phyloP scores from a whole-genome alignment of 164 flowering plant species.

The Vitis riparia region DNA sequence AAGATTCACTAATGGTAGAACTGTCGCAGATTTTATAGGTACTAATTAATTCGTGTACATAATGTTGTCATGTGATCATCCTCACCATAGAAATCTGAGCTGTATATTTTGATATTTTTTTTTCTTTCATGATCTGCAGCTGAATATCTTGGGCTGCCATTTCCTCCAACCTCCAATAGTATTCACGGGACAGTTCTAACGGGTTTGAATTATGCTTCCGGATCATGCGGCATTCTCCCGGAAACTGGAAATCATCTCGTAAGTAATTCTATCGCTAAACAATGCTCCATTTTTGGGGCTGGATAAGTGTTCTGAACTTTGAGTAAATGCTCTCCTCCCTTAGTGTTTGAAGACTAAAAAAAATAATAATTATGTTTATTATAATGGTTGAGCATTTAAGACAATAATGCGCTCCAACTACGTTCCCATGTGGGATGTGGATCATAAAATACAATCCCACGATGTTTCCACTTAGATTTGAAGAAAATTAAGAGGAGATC shows the following conservation, averaged over 20 bases:
- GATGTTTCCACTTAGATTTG: too few relatives aligned
- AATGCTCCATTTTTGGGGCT: too few relatives aligned
- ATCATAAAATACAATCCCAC: too few relatives aligned
- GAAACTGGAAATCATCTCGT: slow-evolving; percentile 41
- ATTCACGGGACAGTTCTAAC: slow-evolving; percentile 2
- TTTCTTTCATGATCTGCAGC: slow-evolving; percentile 24
- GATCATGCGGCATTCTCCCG: slow-evolving; percentile 48
- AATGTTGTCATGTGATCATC: too few relatives aligned
- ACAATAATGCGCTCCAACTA: too few relatives aligned
- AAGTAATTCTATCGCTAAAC: slow-evolving; percentile 3
- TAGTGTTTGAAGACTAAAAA: too few relatives aligned
- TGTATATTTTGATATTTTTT: not conserved
- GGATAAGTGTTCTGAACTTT: too few relatives aligned
- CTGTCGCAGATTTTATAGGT: slow-evolving; percentile 53
- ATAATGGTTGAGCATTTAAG: too few relatives aligned
- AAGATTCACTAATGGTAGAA: slow-evolving; percentile 62
- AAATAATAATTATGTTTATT: too few relatives aligned
- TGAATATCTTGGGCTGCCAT: slow-evolving; percentile 51
- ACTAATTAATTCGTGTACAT: not conserved
- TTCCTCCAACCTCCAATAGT: slow-evolving; percentile 39
- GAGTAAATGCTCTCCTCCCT: too few relatives aligned
- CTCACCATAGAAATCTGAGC: not conserved
- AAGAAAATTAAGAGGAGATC: too few relatives aligned
- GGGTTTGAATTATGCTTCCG: slow-evolving; percentile 59
- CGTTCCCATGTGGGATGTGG: too few relatives aligned